These are phyloP conservation scores for Trametes cingulata DNA, from an alignment of 768 basidiomycete genomes.

Conservation along the genomic window DNA sequence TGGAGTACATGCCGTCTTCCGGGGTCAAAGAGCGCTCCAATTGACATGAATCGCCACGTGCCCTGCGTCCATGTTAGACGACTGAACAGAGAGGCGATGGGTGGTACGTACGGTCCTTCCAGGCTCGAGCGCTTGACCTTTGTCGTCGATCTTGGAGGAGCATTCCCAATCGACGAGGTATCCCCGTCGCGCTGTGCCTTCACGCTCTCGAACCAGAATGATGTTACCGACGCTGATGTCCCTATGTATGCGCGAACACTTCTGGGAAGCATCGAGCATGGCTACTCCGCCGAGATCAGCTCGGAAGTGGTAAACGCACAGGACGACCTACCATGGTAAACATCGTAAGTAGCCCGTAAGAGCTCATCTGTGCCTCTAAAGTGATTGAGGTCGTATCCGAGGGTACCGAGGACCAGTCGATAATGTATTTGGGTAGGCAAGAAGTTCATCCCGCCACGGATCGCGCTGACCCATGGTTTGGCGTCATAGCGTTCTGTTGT, in stretches of 20 bases:
- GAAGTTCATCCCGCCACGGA: background rate
- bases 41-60: constrained; percentile 9
- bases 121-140: background rate
- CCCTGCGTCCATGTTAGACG: background rate
- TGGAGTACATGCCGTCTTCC: background rate
- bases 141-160: background rate
- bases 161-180: constrained; percentile 15
- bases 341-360: background rate
- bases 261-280: constrained; percentile 1
- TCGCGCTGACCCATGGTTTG: background rate
- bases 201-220: background rate
- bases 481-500: background rate
- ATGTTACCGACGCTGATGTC: constrained; percentile 14
- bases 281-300: background rate
- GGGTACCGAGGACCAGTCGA: background rate
- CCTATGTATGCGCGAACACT: background rate
- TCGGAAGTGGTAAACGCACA: too few relatives aligned
- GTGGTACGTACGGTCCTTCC: background rate
- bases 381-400: background rate
- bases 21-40: background rate
- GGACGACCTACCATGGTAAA: background rate
- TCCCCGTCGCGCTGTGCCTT: background rate
- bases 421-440: background rate
- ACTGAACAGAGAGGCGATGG: too few relatives aligned
- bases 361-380: constrained; percentile 12